phyloP scores from a whole-genome alignment of 352 stramenopile species.

The Ophiocytium majus region DNA sequence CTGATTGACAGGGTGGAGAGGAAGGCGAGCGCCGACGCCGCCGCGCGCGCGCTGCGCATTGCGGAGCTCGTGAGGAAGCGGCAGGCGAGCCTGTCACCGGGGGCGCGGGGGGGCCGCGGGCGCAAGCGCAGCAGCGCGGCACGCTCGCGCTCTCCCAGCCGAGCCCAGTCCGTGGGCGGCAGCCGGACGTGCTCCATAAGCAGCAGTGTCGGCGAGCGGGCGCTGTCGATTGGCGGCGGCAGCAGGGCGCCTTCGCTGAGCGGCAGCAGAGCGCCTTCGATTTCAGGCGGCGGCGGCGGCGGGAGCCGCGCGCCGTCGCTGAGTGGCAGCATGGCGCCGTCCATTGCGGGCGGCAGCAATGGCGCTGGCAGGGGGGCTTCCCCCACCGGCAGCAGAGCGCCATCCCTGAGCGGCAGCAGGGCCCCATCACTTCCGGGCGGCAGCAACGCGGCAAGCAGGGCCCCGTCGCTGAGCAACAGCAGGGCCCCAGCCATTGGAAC shows the following conservation, averaged over 20 bases:
- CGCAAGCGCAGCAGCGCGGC: too few relatives aligned
- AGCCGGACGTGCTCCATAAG: background rate
- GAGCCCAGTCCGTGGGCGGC: background rate
- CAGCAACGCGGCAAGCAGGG: background rate
- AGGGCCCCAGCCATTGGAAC: too few relatives aligned
- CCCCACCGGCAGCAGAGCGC: too few relatives aligned
- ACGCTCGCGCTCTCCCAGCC: background rate
- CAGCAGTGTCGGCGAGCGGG: background rate
- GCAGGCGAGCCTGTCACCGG: too few relatives aligned
- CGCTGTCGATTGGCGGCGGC: background rate
- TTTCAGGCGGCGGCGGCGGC: background rate
- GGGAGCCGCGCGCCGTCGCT: background rate
- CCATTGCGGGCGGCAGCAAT: background rate
- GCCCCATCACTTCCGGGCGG: background rate
- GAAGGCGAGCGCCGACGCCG: too few relatives aligned
- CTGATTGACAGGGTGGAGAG: background rate
- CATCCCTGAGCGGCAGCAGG: background rate
- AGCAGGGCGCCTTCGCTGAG: background rate
- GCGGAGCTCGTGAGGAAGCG: too few relatives aligned
- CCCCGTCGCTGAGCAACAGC: background rate
- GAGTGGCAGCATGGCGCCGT: background rate
- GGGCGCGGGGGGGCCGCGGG: too few relatives aligned
- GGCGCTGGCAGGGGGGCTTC: too few relatives aligned
- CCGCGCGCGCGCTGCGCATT: background rate
- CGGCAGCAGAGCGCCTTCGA: background rate